Evolutionary conservation across 2,329 filamentous ascomycete species (phyloP).

Genomic region (Didymella arachidicola): DNA sequence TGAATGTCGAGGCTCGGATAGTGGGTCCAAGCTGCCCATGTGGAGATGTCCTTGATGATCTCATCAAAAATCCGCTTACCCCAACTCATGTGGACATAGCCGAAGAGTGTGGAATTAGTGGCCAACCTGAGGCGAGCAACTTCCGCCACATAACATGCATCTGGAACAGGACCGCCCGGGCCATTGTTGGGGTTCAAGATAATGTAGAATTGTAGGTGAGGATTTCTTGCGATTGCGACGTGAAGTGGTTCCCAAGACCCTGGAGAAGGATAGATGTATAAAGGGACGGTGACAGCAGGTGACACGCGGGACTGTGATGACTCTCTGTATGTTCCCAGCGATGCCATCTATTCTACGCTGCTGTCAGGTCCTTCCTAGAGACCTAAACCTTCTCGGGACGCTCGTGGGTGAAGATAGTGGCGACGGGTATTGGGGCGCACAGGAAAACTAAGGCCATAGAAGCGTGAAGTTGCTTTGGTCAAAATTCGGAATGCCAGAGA

Average conservation of each 20-base stretch:
- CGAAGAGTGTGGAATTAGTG: background rate
- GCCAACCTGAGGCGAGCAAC: background rate
- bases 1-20: background rate
- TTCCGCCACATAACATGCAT: background rate
- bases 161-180: background rate
- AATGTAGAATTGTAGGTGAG: background rate
- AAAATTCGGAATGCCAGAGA: no score
- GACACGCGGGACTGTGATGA: background rate
- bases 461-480: no score
- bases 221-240: background rate
- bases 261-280: background rate
- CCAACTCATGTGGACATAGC: slow-evolving; percentile 1
- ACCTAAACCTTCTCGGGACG: no score
- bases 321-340: background rate
- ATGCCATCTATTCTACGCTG: no score
- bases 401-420: no score
- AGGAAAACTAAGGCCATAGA: no score
- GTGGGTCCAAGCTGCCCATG: background rate
- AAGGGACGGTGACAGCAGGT: background rate
- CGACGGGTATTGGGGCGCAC: no score
- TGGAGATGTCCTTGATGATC: background rate
- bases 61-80: background rate
- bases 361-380: no score
- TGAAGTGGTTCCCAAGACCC: background rate
- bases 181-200: background rate